Evolutionary conservation across 345 rosid genomes (phyloP), one percentile per base, ranked within the genome.

Genomic region (Psidium guajava): DNA sequence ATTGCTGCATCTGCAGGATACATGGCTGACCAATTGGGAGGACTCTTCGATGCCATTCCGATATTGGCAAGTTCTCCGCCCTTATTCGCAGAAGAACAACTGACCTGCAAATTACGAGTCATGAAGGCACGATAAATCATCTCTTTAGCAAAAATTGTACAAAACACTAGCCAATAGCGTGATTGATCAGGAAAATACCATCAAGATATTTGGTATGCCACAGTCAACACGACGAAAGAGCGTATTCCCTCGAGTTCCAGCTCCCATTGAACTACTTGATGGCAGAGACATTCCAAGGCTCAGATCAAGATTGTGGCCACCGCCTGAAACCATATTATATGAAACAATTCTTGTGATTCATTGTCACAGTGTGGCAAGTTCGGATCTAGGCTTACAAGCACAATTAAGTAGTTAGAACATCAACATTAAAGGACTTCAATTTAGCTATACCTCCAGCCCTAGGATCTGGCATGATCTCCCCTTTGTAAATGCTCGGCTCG

Each of bases 241-340:
- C 83, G 64, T 56, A 51, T 80, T 86, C 56, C 53, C 86, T 15
- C 24, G 54, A 40, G 51, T 77, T 56, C 44, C 55, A 69, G 83
- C 87, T 54, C 87, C 81, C 53, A 86, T 87, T 27, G 80, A 84
- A 82, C 44, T 47, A 44, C 81, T 86, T 14, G 87, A 81, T 86
- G 92, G 86, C 75, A 57, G 15, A 74, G 92, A 87, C 86, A 92
- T 92, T 36, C 95, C 93, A 15, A 93, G 91, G 89, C 91, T 92
- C 89, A 94, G 88, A 80, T 94, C 95, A 59, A 94, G 94, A 87
- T 84, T 89, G 83, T 90, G 90, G 84, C 56, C 54, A 28, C 86
- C 55, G 22, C 91, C 94, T 92, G 92, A 81, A 86, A 42, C 85
- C 32, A 5, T 12, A 32, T 69, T 69, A 85, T 40, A 36, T 18